Conservation (phyloP, 257 asterid genomes). For the Solanum paucissectum region DNA sequence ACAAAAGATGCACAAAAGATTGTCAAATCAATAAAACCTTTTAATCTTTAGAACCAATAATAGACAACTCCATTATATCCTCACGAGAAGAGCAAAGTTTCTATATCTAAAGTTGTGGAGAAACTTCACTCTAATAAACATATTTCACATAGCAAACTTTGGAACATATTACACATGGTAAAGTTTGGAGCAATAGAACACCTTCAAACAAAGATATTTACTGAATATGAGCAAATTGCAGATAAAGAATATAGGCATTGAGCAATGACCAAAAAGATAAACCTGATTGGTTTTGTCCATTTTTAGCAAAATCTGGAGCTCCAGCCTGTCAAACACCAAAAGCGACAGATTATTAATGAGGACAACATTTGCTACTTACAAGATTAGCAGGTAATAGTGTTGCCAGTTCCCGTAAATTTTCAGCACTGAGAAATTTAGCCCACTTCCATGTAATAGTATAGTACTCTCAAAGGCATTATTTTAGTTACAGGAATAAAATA, state of each 20-base stretch:
- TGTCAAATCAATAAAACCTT: not conserved
- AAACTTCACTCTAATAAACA: not conserved
- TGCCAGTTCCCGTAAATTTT: not conserved
- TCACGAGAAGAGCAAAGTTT: not conserved
- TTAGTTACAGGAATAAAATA: not conserved
- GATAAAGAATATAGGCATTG: not conserved
- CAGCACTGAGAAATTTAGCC: not conserved
- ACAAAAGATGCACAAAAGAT: not conserved
- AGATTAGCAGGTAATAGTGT: not conserved
- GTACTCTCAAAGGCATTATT: not conserved
- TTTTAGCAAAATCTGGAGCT: conserved; percentile 18
- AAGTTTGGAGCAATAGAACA: not conserved
- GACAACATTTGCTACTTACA: not conserved
- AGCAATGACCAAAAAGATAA: not conserved
- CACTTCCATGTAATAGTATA: not conserved
- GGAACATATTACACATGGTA: not conserved
- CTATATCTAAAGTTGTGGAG: not conserved
- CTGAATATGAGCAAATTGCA: not conserved
- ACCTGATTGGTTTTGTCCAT: conserved; percentile 33
- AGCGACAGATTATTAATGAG: not conserved
- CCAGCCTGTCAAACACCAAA: conserved; percentile 30
- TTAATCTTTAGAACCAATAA: not conserved
- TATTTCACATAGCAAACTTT: not conserved
- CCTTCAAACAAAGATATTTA: not conserved
- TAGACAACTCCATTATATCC: not conserved